A percentile compares a stretch with the other conserved stretches of the same genome.
phyloP scores from a whole-genome alignment of 2,329 filamentous ascomycete species.

The Pseudogymnoascus sp. region DNA sequence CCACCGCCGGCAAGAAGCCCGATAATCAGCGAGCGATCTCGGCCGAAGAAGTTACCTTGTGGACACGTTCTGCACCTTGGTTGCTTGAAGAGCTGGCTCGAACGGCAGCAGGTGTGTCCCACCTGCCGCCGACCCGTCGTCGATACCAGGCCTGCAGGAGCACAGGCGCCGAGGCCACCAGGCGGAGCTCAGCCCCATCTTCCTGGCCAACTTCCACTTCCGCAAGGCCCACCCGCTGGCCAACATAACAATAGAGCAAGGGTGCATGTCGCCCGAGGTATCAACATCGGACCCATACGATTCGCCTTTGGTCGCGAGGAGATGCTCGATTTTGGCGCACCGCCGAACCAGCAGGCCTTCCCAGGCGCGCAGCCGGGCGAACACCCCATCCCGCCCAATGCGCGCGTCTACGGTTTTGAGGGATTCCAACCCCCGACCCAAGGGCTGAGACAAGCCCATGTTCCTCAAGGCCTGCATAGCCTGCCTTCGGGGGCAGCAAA shows the following conservation, averaged over 20 bases:
- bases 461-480: background rate
- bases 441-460: background rate
- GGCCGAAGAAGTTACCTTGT: slow-evolving; percentile 93
- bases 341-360: slow-evolving; percentile 30
- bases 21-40: slow-evolving; percentile 67
- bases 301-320: slow-evolving; percentile 63
- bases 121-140: slow-evolving; percentile 83
- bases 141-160: slow-evolving; percentile 32
- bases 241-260: slow-evolving; percentile 31
- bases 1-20: slow-evolving; percentile 30
- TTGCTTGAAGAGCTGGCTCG: slow-evolving; percentile 93
- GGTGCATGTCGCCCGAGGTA: slow-evolving; percentile 44
- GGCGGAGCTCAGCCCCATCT: slow-evolving; percentile 21
- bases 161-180: slow-evolving; percentile 25
- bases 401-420: slow-evolving; percentile 30
- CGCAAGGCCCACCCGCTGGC: slow-evolving; percentile 20
- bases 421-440: slow-evolving; percentile 24
- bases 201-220: slow-evolving; percentile 21
- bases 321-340: slow-evolving; percentile 52
- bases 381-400: slow-evolving; percentile 2
- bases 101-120: slow-evolving; percentile 93
- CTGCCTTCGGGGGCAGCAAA: slow-evolving; percentile 24
- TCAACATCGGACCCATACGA: slow-evolving; percentile 67
- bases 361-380: slow-evolving; percentile 16
- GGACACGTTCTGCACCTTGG: slow-evolving; percentile 92